phyloP scores from a whole-genome alignment of 1,284 basidiomycete genomes.

The Kwoniella shivajii region DNA sequence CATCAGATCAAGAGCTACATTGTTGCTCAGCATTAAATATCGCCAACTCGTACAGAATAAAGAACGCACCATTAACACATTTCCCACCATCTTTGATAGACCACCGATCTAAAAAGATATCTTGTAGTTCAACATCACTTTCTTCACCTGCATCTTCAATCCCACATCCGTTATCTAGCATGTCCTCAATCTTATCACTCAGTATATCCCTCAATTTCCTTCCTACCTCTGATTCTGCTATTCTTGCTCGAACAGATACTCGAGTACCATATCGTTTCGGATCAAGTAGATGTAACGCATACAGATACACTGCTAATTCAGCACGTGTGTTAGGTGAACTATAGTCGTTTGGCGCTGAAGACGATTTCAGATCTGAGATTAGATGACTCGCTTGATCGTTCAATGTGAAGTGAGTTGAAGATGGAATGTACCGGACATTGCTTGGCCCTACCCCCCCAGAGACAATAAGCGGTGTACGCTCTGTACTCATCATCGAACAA shows the following conservation, averaged over 20 bases:
- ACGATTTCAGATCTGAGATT: conserved; percentile 4
- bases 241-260: conserved; percentile 4
- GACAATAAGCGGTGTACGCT: too few species aligned
- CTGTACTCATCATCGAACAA: too few species aligned
- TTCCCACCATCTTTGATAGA: background rate
- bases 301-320: conserved; percentile 15
- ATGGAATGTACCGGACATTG: background rate
- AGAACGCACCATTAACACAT: conserved; percentile 7
- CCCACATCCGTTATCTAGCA: conserved; percentile 15
- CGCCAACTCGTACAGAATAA: background rate
- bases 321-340: background rate
- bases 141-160: background rate
- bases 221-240: conserved; percentile 1
- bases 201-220: background rate
- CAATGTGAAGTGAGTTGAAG: background rate
- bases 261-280: background rate
- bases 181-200: conserved; percentile 15
- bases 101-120: conserved; percentile 11
- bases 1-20: conserved; percentile 18
- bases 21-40: background rate
- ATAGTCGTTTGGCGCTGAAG: background rate
- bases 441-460: background rate
- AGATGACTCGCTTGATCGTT: background rate
- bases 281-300: conserved; percentile 17
- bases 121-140: conserved; percentile 4